Percentiles rank a stretch among this genome's conserved stretches.
Conservation (phyloP, 2,329 filamentous ascomycete species). For the Tothia fuscella region DNA sequence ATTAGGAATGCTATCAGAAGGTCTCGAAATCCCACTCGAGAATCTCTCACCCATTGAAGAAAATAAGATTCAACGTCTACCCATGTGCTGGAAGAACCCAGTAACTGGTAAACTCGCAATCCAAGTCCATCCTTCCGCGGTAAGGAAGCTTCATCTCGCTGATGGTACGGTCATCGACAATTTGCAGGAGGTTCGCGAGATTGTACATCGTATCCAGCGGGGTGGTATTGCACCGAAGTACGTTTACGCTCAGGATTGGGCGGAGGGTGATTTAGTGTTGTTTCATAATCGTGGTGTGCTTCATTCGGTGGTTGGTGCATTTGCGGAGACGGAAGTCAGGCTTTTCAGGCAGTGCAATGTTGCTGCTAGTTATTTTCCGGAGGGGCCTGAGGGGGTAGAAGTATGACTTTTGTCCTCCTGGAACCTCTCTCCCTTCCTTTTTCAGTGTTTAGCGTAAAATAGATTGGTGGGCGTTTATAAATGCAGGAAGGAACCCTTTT, state of each 20-base stretch:
- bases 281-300: constrained; percentile 69
- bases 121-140: constrained; percentile 62
- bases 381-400: constrained; percentile 7
- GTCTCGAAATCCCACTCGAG: constrained; percentile 45
- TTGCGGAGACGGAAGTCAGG: constrained; percentile 59
- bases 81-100: constrained; percentile 69
- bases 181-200: constrained; percentile 51
- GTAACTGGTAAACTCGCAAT: constrained; percentile 56
- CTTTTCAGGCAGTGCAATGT: constrained; percentile 71
- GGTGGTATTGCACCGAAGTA: constrained; percentile 56
- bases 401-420: no score
- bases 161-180: constrained; percentile 61
- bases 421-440: no score
- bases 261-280: constrained; percentile 62
- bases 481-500: no score
- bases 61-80: constrained; percentile 57
- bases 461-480: no score
- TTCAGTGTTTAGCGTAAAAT: no score
- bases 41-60: constrained; percentile 55
- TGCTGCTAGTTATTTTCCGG: constrained; percentile 49
- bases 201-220: constrained; percentile 60
- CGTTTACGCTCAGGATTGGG: constrained; percentile 68
- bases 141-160: constrained; percentile 54
- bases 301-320: constrained; percentile 65
- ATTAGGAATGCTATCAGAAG: constrained; percentile 58